These are phyloP conservation scores for Saturnispora hagleri DNA, from an alignment of 805 yeast genomes.

Conservation along the genomic window DNA sequence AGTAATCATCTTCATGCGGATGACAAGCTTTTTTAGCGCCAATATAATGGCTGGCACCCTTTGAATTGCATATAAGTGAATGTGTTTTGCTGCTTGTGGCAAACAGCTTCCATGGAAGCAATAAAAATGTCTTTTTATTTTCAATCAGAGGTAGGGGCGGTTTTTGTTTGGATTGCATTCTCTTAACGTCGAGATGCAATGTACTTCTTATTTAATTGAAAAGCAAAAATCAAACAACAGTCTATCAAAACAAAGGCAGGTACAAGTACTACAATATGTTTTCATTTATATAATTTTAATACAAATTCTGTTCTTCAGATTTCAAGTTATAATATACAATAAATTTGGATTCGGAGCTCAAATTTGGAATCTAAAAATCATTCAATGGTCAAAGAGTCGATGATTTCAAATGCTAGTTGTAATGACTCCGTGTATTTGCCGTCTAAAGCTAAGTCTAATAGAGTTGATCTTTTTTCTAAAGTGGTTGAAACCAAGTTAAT, in stretches of 20 bases:
- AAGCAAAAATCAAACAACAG: background rate
- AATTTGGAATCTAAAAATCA: background rate
- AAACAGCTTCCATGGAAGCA: slow-evolving; percentile 14
- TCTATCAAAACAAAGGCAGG: background rate
- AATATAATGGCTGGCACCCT: slow-evolving; percentile 7
- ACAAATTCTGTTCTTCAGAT: background rate
- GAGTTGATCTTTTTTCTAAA: slow-evolving; percentile 15
- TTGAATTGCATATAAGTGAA: slow-evolving; percentile 17
- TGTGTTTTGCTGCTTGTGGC: slow-evolving; percentile 19
- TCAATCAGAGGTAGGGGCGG: background rate
- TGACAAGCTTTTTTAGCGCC: slow-evolving; percentile 9
- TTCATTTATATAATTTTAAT: background rate
- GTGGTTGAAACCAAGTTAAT: background rate
- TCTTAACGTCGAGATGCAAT: background rate
- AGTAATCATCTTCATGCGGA: slow-evolving; percentile 18
- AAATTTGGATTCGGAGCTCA: background rate
- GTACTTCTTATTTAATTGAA: background rate
- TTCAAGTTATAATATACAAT: background rate
- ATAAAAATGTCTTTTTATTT: background rate
- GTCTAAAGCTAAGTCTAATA: background rate
- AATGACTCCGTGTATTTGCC: slow-evolving; percentile 2
- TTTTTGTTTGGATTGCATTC: background rate
- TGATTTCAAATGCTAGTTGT: slow-evolving; percentile 10
- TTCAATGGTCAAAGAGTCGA: background rate
- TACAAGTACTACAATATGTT: background rate